Conservation (phyloP, 345 rosid species). For the Boechera retrofracta region DNA sequence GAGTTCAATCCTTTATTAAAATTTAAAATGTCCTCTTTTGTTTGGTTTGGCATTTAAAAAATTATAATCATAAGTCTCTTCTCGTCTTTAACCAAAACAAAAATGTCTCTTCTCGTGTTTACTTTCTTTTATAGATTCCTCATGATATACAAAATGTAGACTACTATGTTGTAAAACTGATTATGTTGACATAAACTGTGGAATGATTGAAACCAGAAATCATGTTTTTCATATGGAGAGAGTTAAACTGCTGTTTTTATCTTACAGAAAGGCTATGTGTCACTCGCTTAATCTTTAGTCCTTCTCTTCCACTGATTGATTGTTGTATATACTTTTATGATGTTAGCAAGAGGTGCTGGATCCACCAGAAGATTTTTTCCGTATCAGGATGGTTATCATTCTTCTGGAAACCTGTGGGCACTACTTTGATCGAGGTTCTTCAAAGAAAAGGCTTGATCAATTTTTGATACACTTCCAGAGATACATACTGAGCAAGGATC, state of each 20-base stretch:
- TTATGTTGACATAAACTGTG: slow-evolving; percentile 6
- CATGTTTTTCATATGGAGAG: slow-evolving; percentile 1
- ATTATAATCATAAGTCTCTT: background rate
- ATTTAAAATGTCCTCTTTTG: slow-evolving; percentile 3
- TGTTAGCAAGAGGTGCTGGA: slow-evolving; percentile 84
- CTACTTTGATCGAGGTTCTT: slow-evolving; percentile 97
- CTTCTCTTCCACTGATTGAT: slow-evolving; percentile 21
- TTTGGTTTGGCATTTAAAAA: slow-evolving; percentile 26
- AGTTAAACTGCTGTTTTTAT: slow-evolving; percentile 13
- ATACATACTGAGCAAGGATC: slow-evolving; percentile 87
- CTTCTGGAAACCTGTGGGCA: slow-evolving; percentile 98
- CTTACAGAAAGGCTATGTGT: slow-evolving; percentile 4
- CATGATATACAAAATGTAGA: background rate
- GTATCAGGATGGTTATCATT: slow-evolving; percentile 88
- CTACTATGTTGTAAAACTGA: slow-evolving; percentile 4
- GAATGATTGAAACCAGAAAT: slow-evolving; percentile 22
- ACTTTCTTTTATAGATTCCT: background rate
- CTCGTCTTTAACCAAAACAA: background rate
- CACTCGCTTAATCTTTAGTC: slow-evolving; percentile 13
- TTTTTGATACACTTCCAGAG: slow-evolving; percentile 95
- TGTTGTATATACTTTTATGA: slow-evolving; percentile 35
- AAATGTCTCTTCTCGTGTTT: background rate
- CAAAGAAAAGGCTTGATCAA: slow-evolving; percentile 93
- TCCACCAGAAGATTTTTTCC: slow-evolving; percentile 98
- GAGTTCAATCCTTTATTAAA: slow-evolving; percentile 7